These are phyloP conservation scores for Leishmania turanica DNA, from an alignment of 208 protist genomes.

Conservation along the genomic window DNA sequence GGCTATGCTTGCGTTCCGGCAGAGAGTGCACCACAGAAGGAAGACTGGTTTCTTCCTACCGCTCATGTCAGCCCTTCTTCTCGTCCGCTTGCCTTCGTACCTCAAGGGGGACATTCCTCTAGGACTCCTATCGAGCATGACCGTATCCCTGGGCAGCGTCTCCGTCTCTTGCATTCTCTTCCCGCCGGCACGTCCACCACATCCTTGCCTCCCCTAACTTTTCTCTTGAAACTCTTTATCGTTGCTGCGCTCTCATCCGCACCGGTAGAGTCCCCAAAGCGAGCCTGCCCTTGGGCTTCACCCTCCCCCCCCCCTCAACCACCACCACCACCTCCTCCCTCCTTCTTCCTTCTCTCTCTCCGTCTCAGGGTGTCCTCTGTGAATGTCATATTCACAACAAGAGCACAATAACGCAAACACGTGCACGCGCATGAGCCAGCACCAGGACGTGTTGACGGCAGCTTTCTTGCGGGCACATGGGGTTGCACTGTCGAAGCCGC, in stretches of 20 bases:
- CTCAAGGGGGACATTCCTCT: background rate
- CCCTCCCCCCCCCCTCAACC: background rate
- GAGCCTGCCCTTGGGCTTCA: background rate
- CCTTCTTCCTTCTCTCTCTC: background rate
- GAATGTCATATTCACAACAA: background rate
- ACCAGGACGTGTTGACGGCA: slow-evolving; percentile 38
- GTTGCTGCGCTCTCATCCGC: background rate
- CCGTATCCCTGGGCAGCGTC: background rate
- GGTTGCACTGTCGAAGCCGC: slow-evolving; percentile 44
- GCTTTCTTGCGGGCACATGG: slow-evolving; percentile 57
- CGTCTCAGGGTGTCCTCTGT: slow-evolving; percentile 9
- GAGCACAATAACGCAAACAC: background rate
- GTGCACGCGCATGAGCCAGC: slow-evolving; percentile 15
- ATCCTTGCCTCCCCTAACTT: background rate
- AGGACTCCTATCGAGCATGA: background rate
- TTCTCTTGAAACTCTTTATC: background rate
- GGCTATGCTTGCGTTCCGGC: background rate
- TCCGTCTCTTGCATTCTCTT: background rate
- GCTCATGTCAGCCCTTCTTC: background rate
- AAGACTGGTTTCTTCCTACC: background rate
- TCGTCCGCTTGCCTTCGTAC: background rate
- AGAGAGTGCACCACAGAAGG: background rate
- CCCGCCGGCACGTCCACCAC: background rate
- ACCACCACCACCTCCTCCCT: background rate
- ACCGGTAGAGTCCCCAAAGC: background rate